Evolutionary conservation across 1,284 basidiomycete species (phyloP).

Genomic region (Ceratobasidium sp.): DNA sequence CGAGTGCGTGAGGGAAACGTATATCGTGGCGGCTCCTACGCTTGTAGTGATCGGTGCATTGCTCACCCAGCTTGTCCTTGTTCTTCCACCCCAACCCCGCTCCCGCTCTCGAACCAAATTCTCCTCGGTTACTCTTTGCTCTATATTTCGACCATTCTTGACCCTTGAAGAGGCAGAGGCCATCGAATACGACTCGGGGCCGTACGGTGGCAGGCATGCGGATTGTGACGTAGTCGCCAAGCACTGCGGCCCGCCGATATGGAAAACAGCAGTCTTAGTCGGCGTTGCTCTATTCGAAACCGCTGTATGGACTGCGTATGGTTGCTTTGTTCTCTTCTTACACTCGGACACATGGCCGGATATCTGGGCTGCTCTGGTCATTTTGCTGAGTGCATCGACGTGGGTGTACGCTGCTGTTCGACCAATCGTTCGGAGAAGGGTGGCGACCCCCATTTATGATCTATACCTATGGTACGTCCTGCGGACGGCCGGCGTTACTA

Average conservation of each 20-base stretch:
- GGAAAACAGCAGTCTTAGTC: constrained; percentile 67
- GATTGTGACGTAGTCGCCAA: constrained; percentile 51
- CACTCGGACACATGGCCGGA: background rate
- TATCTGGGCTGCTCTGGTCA: constrained; percentile 33
- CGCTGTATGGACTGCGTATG: constrained; percentile 61
- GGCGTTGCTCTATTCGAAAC: constrained; percentile 63
- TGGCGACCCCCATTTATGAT: constrained; percentile 63
- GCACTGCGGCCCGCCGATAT: constrained; percentile 55
- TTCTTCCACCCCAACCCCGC: background rate
- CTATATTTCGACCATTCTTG: constrained; percentile 61
- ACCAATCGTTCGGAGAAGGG: constrained; percentile 57
- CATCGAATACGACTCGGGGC: constrained; percentile 53
- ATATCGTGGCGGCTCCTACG: background rate
- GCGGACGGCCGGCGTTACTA: constrained; percentile 58
- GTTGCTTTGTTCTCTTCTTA: constrained; percentile 51
- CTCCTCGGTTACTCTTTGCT: constrained; percentile 9
- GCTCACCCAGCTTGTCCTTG: constrained; percentile 1
- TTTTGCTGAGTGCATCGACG: constrained; percentile 57
- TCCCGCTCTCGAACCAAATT: background rate
- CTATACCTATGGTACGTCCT: constrained; percentile 64
- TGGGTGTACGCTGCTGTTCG: constrained; percentile 68
- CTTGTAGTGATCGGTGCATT: background rate
- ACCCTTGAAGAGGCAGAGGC: constrained; percentile 70
- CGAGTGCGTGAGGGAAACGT: constrained; percentile 32
- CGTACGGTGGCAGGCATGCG: constrained; percentile 50